Evolutionary conservation across 2,329 filamentous ascomycete genomes (phyloP), one percentile per base, ranked within the genome.

Genomic region (Bipolaris bicolor): DNA sequence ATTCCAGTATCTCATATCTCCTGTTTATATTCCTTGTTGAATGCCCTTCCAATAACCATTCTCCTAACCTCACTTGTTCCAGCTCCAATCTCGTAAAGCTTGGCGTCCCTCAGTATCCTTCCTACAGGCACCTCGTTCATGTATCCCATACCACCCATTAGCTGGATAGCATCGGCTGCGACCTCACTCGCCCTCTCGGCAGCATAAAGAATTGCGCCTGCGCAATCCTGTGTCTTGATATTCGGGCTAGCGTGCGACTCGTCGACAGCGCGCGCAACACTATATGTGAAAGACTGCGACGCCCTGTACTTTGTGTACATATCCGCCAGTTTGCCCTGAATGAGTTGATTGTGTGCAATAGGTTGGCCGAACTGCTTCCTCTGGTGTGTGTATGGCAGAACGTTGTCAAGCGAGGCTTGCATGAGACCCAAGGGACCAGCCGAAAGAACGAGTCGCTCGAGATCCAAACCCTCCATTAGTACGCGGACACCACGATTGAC

Each of bases 271-370:
- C 85, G 84, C 3, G 95, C 95, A 0, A 93, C 93, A 36, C 84
- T 80, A 72, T 96, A 96, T 0, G 94, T 98, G 78, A 97, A 97
- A 2, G 92, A 85, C n/a, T 88, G 83, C 15, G 89, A 88, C 10
- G 90, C 92, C 69, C 91, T 89, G 57, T 95, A 85, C 77, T 96
- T 96, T 46, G 92, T 97, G 79, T 98, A 96, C 93, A 99, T 97
- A 76, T 98, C 93, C 54, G 95, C 92, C 44, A 98, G 83, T 74
- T 93, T 94, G 55, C 91, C 94, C 78, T 98, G 95, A 20, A 98
- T 84, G 61, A 98, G 83, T 77, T 99, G 95, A 77, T 97, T 96
- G 67, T 95, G 89, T 0, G 91, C 94, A 62, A 98, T 91, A 1
- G 94, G 94, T 7, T 77, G 81, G 52, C 89, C 89, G 74, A 99